These are phyloP conservation scores for Singerocomus inundabilis DNA, from an alignment of 1,284 basidiomycete genomes.

Conservation along the genomic window DNA sequence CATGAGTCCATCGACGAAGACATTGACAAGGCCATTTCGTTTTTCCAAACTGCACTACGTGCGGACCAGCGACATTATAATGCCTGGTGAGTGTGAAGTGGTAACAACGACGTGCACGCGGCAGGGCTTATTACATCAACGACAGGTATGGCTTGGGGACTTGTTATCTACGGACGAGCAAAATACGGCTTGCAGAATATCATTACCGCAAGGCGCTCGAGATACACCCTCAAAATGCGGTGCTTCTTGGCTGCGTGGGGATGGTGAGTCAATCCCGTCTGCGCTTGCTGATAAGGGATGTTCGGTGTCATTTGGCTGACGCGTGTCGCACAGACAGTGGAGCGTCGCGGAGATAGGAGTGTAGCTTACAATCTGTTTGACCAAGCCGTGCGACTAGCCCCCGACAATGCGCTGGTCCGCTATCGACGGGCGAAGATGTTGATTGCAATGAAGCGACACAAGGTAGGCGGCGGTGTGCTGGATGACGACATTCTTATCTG, in stretches of 20 bases:
- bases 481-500: slow-evolving; percentile 30
- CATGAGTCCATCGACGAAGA: slow-evolving; percentile 95
- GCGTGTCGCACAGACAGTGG: slow-evolving; percentile 63
- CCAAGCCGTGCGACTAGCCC: slow-evolving; percentile 70
- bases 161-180: slow-evolving; percentile 90
- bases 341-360: slow-evolving; percentile 71
- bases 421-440: slow-evolving; percentile 89
- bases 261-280: slow-evolving; percentile 53
- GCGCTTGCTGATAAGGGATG: slow-evolving; percentile 25
- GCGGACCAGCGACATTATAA: slow-evolving; percentile 90
- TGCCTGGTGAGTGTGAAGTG: slow-evolving; percentile 70
- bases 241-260: slow-evolving; percentile 86
- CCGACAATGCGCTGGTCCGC: slow-evolving; percentile 84
- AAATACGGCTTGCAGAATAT: slow-evolving; percentile 87
- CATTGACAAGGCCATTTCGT: slow-evolving; percentile 82
- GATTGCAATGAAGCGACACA: slow-evolving; percentile 77
- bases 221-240: slow-evolving; percentile 90
- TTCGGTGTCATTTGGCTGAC: slow-evolving; percentile 16
- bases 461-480: slow-evolving; percentile 50
- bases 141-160: slow-evolving; percentile 93
- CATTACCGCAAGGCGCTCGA: slow-evolving; percentile 88
- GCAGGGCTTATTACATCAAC: slow-evolving; percentile 29
- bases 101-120: slow-evolving; percentile 1
- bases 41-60: slow-evolving; percentile 87
- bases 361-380: slow-evolving; percentile 78